Percentiles rank a stretch among this genome's conserved stretches.
Evolutionary conservation across 306 rosid genomes (phyloP).

Genomic region (Rubus parviflorus): DNA sequence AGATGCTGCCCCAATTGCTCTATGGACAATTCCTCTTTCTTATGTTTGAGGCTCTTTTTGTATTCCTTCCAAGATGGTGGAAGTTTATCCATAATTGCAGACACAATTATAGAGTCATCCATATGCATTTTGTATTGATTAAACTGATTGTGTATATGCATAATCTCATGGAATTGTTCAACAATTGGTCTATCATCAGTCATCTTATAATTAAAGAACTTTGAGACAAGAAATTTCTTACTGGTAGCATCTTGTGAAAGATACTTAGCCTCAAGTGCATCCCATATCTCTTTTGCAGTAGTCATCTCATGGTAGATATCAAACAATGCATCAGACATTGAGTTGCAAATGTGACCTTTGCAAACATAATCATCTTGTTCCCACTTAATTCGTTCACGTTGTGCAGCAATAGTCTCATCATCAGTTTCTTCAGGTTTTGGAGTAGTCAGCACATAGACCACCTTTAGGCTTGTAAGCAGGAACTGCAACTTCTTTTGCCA

Average conservation of each 20-base stretch:
- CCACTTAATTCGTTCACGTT: not conserved
- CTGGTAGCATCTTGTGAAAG: not conserved
- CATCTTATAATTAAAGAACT: no score
- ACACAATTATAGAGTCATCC: no score
- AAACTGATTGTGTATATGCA: no score
- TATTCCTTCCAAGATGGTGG: no score
- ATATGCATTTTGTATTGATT: no score
- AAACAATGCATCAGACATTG: not conserved
- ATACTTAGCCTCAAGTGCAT: not conserved
- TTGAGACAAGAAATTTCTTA: not conserved
- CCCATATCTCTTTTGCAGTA: not conserved
- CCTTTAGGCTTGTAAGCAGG: not conserved
- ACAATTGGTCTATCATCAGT: no score
- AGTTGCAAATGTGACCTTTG: conserved; percentile 6
- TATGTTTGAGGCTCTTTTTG: no score
- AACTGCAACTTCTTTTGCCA: conserved; percentile 4
- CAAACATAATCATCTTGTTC: conserved; percentile 13
- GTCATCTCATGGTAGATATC: not conserved
- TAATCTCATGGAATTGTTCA: no score
- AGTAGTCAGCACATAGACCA: not conserved
- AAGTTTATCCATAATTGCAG: no score
- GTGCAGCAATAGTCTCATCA: not conserved
- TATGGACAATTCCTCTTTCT: no score
- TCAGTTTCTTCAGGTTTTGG: not conserved
- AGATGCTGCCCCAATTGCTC: no score